Base-by-base conservation (phyloP, 2,329 filamentous ascomycete species). In the Gremmenia infestans region DNA sequence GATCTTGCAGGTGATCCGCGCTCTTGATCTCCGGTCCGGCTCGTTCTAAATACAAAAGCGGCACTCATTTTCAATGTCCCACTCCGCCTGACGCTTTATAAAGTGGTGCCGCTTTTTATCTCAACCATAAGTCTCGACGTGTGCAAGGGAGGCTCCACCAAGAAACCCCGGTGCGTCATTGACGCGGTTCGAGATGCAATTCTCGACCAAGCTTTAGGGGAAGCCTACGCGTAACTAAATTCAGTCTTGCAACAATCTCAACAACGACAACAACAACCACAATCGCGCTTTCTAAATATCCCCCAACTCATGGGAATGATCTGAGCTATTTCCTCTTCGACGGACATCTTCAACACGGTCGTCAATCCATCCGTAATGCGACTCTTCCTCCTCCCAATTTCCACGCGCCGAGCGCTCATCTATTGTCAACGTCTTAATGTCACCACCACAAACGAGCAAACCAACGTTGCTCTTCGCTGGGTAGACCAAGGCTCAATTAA, bases 341-440 rank as follows among this genome's bases (percentile, higher is more conserved):
- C 15, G 32, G 53, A 55, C 49, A 57, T 51, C 52, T 48, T 25
- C 12, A 23, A 42, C 12, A 48, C 54, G 54, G 43, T 54, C 42
- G 48, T 57, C 56, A 50, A 35, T 23, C 12, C 17, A 57, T 45
- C 45, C 22, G 23, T 57, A 52, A 97, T 99, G 94, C 89, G 91
- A 71, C 81, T 99, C 73, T 96, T 91, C 75, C 85, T 99, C 62
- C 82, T 99, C 55, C 94, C 94, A 60, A 87, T 99, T 67, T 96
- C 93, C 57, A 96, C 91, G 63, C 85, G 89, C 69, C 88, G 92
- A 68, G 92, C 91, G 51, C 83, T 99, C 60, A 85, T 99, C 67
- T 97, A 96, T 78, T 95, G 90, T 73, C 89, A 96, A 70, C 87
- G 87, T 62, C 76, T 89, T 60, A 79, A 84, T 67, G 73, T 78